Percentiles rank a stretch among this genome's conserved stretches.
Conservation (phyloP, 768 basidiomycete species). For the Termitomyces sp. region DNA sequence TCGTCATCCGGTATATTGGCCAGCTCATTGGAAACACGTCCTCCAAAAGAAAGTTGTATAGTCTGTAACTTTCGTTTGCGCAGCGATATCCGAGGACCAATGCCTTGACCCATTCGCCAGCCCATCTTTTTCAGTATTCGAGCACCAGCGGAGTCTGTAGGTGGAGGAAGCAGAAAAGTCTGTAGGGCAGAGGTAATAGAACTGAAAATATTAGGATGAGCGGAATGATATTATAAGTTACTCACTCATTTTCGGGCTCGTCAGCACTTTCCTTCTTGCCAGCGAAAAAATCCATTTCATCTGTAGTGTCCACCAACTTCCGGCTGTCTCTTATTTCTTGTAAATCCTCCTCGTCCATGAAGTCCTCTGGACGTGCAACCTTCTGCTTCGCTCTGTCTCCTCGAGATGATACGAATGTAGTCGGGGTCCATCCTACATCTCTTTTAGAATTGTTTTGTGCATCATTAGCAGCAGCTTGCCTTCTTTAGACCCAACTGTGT, state of each 20-base stretch:
- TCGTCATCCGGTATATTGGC: constrained; percentile 50
- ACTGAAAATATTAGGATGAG: constrained; percentile 28
- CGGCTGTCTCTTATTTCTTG: constrained; percentile 72
- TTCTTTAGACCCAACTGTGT: constrained; percentile 94
- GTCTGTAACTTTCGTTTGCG: constrained; percentile 72
- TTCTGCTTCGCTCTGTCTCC: constrained; percentile 63
- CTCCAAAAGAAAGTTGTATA: constrained; percentile 33
- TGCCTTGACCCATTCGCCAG: constrained; percentile 88
- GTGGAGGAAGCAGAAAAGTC: constrained; percentile 62
- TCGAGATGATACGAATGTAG: constrained; percentile 89
- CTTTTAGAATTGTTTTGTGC: background rate
- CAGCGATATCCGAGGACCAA: constrained; percentile 83
- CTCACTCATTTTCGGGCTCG: constrained; percentile 53
- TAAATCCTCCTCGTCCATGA: constrained; percentile 98
- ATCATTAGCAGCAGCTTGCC: constrained; percentile 37
- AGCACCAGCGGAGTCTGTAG: constrained; percentile 77
- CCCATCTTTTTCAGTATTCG: constrained; percentile 93
- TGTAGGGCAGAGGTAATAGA: constrained; percentile 59
- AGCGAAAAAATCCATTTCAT: constrained; percentile 68
- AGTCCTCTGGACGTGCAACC: constrained; percentile 75
- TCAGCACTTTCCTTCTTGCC: constrained; percentile 40
- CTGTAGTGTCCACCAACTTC: constrained; percentile 71
- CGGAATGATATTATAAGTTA: constrained; percentile 9
- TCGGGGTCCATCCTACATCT: constrained; percentile 85
- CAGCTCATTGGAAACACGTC: constrained; percentile 22